phyloP scores from a whole-genome alignment of 2,329 filamentous ascomycete genomes.

The Plectosphaerella plurivora region DNA sequence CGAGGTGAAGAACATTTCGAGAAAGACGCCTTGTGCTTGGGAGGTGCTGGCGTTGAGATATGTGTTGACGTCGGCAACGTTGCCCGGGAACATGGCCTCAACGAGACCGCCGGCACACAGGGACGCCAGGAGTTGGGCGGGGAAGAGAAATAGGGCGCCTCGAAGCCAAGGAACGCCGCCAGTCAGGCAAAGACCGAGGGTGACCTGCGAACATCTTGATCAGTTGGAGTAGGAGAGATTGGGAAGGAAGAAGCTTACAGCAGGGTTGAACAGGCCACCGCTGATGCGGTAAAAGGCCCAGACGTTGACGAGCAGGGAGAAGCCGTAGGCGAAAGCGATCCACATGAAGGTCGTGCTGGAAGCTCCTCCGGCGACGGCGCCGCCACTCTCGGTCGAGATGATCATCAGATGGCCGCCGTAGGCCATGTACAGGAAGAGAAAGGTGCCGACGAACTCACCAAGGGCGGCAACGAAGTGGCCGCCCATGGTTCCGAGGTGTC shows the following conservation, averaged over 20 bases:
- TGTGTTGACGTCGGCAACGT: conserved; percentile 36
- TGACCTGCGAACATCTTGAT: conserved; percentile 24
- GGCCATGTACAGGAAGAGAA: conserved; percentile 36
- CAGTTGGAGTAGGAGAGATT: not conserved
- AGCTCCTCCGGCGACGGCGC: not conserved
- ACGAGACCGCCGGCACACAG: conserved; percentile 54
- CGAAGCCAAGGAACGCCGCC: conserved; percentile 43
- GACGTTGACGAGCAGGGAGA: conserved; percentile 39
- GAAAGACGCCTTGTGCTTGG: conserved; percentile 51
- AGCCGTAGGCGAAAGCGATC: conserved; percentile 35
- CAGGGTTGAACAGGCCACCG: conserved; percentile 33
- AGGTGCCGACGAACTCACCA: conserved; percentile 38
- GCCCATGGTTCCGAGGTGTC: not conserved
- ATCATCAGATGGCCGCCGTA: conserved; percentile 28
- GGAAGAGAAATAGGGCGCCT: conserved; percentile 36
- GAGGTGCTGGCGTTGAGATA: conserved; percentile 35
- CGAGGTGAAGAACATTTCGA: conserved; percentile 57
- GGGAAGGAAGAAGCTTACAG: conserved; percentile 10
- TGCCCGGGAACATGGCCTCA: conserved; percentile 46
- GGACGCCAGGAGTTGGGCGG: conserved; percentile 47
- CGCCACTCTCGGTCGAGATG: conserved; percentile 10
- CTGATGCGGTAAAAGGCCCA: conserved; percentile 45
- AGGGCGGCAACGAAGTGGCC: conserved; percentile 25
- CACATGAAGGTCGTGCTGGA: conserved; percentile 20
- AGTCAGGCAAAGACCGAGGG: conserved; percentile 46